These are phyloP conservation scores for Dentiscutata heterogama DNA, from an alignment of 371 early-diverging fungal genomes.

Conservation along the genomic window DNA sequence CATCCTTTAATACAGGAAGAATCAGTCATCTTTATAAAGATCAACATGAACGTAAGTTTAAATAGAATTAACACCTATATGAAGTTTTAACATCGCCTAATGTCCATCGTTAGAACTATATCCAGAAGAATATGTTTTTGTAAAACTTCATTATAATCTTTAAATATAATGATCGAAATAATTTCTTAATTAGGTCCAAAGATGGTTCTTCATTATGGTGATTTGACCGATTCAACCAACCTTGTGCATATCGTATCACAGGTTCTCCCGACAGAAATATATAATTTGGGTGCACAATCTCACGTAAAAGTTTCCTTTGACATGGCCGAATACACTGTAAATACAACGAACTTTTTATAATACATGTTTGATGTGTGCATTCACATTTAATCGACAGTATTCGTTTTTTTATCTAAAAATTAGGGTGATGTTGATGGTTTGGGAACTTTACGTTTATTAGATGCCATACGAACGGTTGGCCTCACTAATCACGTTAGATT, in stretches of 20 bases:
- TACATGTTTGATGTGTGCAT: neutral
- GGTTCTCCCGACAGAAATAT: slow-evolving; percentile 83
- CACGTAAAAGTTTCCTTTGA: slow-evolving; percentile 90
- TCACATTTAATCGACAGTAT: no score
- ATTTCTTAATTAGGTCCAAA: slow-evolving; percentile 62
- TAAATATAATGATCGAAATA: neutral
- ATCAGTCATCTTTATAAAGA: slow-evolving; percentile 86
- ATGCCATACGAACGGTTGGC: slow-evolving; percentile 85
- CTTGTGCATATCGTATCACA: slow-evolving; percentile 81
- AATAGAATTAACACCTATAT: neutral
- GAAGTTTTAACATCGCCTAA: no score
- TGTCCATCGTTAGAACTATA: no score
- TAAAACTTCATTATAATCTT: neutral
- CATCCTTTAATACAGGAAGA: slow-evolving; percentile 86
- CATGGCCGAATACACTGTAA: slow-evolving; percentile 85
- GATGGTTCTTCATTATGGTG: slow-evolving; percentile 88
- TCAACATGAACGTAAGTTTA: slow-evolving; percentile 69
- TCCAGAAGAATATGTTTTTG: no score
- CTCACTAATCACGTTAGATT: slow-evolving; percentile 77
- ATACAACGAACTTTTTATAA: neutral
- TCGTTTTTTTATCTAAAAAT: no score
- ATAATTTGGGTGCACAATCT: slow-evolving; percentile 83
- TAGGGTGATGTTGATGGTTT: slow-evolving; percentile 85
- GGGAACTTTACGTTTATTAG: slow-evolving; percentile 83
- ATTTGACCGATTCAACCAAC: slow-evolving; percentile 86